phyloP scores from a whole-genome alignment of 192 early-diverging fungal genomes.

The Linnemannia zychae region DNA sequence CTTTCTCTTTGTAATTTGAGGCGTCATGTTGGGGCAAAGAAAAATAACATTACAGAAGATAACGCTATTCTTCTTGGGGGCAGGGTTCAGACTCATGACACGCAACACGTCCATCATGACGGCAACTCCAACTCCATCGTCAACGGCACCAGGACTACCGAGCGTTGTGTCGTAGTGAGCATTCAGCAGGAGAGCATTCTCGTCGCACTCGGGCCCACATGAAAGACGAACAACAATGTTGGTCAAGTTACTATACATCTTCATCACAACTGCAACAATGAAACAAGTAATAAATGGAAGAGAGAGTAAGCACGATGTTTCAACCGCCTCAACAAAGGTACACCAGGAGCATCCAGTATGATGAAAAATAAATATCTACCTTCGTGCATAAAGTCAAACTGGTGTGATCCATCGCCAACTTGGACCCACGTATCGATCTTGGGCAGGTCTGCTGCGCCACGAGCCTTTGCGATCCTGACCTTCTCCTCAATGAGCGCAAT shows the following conservation, averaged over 20 bases:
- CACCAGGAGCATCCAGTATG: no score
- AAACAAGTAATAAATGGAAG: neutral
- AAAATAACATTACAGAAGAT: conserved; percentile 61
- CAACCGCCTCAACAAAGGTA: no score
- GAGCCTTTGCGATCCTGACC: conserved; percentile 6
- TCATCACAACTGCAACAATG: conserved; percentile 61
- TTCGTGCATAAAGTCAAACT: conserved; percentile 80
- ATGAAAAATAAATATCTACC: conserved; percentile 47
- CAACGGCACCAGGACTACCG: conserved; percentile 66
- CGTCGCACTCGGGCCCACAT: conserved; percentile 71
- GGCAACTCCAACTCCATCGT: conserved; percentile 74
- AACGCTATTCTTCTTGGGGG: conserved; percentile 58
- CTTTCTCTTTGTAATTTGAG: neutral
- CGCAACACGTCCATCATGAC: conserved; percentile 74
- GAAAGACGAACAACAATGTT: conserved; percentile 80
- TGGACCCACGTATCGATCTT: conserved; percentile 72
- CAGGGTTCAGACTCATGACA: conserved; percentile 54
- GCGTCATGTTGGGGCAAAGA: no score
- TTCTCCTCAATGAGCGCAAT: conserved; percentile 15
- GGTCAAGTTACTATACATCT: conserved; percentile 75
- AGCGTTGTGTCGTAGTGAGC: conserved; percentile 76
- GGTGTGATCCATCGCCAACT: conserved; percentile 70
- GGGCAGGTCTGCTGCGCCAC: conserved; percentile 33
- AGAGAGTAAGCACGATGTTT: neutral
- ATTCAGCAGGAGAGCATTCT: conserved; percentile 76